Evolutionary conservation across 1,284 basidiomycete genomes (phyloP), one percentile per base, ranked within the genome.

Genomic region (Boletus semigastroideus): DNA sequence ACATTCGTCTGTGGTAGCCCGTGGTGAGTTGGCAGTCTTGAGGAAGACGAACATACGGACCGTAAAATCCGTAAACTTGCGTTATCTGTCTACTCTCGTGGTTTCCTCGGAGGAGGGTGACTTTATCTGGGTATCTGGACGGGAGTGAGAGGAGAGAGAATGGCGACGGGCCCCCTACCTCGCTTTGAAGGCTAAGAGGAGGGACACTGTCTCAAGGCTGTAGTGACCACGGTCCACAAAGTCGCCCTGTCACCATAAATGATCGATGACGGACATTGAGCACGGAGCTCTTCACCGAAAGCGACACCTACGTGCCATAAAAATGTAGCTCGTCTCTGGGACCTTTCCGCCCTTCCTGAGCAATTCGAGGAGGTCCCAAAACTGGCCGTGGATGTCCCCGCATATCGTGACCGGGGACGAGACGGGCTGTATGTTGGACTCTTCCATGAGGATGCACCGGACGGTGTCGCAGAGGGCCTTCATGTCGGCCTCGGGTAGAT

Each of bases 151-250:
- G 45, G 38, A 31, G 46, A 22, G 41, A 45, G 41, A 46, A 5
- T 42, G 5, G 45, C 14, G 31, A 43, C 6, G 14, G 17, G 17
- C 34, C 4, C 47, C 77, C 64, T 61, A 91, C 92, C 92, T 82
- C 42, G 94, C 95, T 72, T 98, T 98, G 55, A 96, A 77, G 0
- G 89, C 92, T 53, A 98, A 74, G 39, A 98, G 69, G 51, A 98
- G 72, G 12, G 94, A 95, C 10, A 98, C 87, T 0, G 95, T 98
- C 73, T 98, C 95, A n/a, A 98, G 73, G 65, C 89, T 94, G 68
- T 98, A 98, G 70, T 97, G 94, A 12, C 96, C 96, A 56, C 95
- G 79, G 74, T 98, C 96, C 34, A 98, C 95, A 72, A 98, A 98
- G 72, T 98, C 95, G 48, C 95, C 95, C 94, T 96, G 67, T 47